phyloP scores from a whole-genome alignment of 768 basidiomycete genomes.

The Stropharia rugosoannulata region DNA sequence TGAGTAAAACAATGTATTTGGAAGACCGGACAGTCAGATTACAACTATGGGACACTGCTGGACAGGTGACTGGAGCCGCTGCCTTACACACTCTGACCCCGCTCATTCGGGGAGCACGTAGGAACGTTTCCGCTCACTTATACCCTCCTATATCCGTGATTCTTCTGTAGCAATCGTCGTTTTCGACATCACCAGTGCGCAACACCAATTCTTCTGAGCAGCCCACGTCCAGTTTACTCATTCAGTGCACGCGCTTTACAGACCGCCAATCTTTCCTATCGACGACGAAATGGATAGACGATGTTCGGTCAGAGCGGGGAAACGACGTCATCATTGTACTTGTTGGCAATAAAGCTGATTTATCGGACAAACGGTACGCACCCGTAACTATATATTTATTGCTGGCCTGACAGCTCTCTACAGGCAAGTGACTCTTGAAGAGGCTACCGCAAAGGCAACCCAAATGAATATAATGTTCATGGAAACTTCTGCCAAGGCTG shows the following conservation, averaged over 20 bases:
- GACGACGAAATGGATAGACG: slow-evolving; percentile 99
- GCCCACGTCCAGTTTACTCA: no score
- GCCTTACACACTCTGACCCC: background rate
- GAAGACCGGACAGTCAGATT: slow-evolving; percentile 97
- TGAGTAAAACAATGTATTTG: slow-evolving; percentile 99
- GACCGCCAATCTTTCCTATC: slow-evolving; percentile 98
- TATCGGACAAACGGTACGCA: slow-evolving; percentile 94
- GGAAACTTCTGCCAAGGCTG: slow-evolving; percentile 99
- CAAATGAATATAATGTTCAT: slow-evolving; percentile 97
- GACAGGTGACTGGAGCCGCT: slow-evolving; percentile 57
- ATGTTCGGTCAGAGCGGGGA: slow-evolving; percentile 95
- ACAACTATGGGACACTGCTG: slow-evolving; percentile 99
- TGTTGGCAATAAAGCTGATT: slow-evolving; percentile 98
- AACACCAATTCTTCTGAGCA: background rate
- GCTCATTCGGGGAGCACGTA: slow-evolving; percentile 27
- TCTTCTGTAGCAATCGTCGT: slow-evolving; percentile 99
- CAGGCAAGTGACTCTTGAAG: slow-evolving; percentile 99
- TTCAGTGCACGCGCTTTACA: slow-evolving; percentile 26
- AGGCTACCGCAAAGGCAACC: slow-evolving; percentile 88
- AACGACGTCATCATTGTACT: slow-evolving; percentile 98
- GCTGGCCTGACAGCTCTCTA: slow-evolving; percentile 6
- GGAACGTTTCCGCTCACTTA: slow-evolving; percentile 97
- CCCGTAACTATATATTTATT: background rate
- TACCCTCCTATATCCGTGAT: slow-evolving; percentile 98
- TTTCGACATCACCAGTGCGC: slow-evolving; percentile 96